Base-by-base conservation (phyloP, 2,329 filamentous ascomycete genomes). In the Camillea tinctor region DNA sequence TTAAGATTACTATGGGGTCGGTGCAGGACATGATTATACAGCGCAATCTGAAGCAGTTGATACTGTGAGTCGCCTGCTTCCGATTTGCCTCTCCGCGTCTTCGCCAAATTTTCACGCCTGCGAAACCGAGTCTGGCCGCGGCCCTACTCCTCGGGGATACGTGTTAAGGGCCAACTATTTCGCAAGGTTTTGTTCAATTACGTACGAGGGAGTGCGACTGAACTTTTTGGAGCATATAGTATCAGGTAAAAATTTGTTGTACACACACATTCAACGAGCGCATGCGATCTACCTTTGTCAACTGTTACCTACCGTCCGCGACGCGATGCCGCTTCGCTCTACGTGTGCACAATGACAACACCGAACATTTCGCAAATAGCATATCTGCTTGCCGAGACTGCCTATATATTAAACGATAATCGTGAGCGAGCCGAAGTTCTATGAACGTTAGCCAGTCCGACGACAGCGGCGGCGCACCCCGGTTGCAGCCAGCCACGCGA, bases 1-100 rank as follows among this genome's bases (percentile, higher is more conserved):
- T 94, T 66, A 93, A 93, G 78, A 92, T 92, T 65, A 94, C 91
- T 48, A 94, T 94, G 91, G 84, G 85, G 64, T 92, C 89, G 11
- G 91, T 94, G 58, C 90, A 94, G 76, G 91, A 94, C 74, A 94
- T 92, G 88, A 91, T 93, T 69, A 92, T 93, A 70, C 90, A 93
- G 76, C 89, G 89, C 73, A 93, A 93, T 74, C 81, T 93, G 58
- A 91, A 92, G 77, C 88, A 89, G 76, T 80, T 93, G 70, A 91
- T 93, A 71, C 79, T 91, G 76, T 91, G 77, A 83, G 72, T 74
- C 66, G 67, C 64, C 64, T 69, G 67, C 64, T 68, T 68, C 60
- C 58, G 66, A 66, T 63, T 56, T 61, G 57, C 59, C 60, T 57
- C 48, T 30, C 26, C 26, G 26, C 51, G 22, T 30, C 53, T 63